Percentiles rank a stretch among this genome's conserved stretches.
phyloP scores from a whole-genome alignment of 2,329 filamentous ascomycete genomes.

The Moelleriella libera region DNA sequence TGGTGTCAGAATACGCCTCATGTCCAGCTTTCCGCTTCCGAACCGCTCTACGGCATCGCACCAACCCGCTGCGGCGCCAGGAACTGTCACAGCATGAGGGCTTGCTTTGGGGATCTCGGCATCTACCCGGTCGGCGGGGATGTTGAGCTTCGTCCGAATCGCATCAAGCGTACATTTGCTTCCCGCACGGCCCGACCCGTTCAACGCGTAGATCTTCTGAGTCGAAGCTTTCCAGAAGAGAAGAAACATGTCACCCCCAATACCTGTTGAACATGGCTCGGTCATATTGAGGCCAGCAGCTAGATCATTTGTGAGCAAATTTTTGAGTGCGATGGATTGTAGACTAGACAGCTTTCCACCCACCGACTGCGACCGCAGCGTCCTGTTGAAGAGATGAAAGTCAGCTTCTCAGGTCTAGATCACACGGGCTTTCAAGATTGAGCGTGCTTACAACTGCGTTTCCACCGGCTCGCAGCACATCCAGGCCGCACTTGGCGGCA shows the following conservation, averaged over 20 bases:
- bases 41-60: slow-evolving; percentile 78
- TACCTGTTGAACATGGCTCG: slow-evolving; percentile 84
- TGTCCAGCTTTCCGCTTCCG: slow-evolving; percentile 67
- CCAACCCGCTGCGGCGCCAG: slow-evolving; percentile 88
- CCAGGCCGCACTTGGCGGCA: slow-evolving; percentile 75
- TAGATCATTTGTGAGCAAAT: slow-evolving; percentile 15
- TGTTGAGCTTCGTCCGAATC: slow-evolving; percentile 53
- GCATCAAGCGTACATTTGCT: slow-evolving; percentile 53
- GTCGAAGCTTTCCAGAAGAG: slow-evolving; percentile 79
- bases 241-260: slow-evolving; percentile 95
- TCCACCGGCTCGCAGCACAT: slow-evolving; percentile 72
- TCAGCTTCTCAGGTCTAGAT: too few relatives aligned
- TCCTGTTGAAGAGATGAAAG: slow-evolving; percentile 39
- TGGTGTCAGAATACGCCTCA: slow-evolving; percentile 67
- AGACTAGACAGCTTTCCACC: neutral
- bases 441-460: slow-evolving; percentile 60
- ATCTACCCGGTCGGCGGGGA: slow-evolving; percentile 36
- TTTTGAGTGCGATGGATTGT: neutral
- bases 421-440: too few relatives aligned
- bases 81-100: slow-evolving; percentile 72
- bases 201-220: slow-evolving; percentile 71
- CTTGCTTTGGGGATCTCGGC: slow-evolving; percentile 58
- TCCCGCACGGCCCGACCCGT: slow-evolving; percentile 81
- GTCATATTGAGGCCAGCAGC: slow-evolving; percentile 88
- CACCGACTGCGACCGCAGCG: slow-evolving; percentile 86